phyloP scores from a whole-genome alignment of 2,329 filamentous ascomycete genomes.

The Pestalotiopsis sp. region DNA sequence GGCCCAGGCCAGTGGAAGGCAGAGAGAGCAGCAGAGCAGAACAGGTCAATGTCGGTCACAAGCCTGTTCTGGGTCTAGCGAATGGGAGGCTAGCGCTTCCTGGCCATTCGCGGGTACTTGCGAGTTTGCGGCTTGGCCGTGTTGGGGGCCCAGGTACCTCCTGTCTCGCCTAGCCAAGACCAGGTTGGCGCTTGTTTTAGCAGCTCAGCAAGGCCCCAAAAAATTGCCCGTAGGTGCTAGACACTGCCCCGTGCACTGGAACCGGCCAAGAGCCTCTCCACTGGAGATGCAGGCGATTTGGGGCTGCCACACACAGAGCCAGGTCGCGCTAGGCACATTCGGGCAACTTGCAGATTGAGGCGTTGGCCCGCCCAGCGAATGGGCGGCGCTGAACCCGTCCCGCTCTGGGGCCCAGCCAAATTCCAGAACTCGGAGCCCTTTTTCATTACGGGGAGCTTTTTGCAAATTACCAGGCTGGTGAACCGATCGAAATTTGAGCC shows the following conservation, averaged over 20 bases:
- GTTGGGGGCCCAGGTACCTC: neutral
- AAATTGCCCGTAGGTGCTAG: constrained; percentile 5
- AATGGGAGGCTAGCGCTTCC: constrained; percentile 2
- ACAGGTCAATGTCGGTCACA: neutral
- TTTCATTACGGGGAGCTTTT: neutral
- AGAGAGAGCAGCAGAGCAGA: neutral
- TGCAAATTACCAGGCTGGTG: neutral
- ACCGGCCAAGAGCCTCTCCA: neutral
- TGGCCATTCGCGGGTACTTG: neutral
- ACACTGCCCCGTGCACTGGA: constrained; percentile 14
- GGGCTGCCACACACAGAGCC: constrained; percentile 1
- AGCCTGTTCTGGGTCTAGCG: neutral
- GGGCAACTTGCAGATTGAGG: constrained; percentile 6
- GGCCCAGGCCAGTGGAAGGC: neutral
- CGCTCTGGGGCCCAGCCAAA: neutral
- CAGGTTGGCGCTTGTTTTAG: neutral
- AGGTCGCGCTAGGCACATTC: neutral
- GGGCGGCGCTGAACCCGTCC: neutral
- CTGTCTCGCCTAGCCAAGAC: neutral
- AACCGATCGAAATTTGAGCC: neutral
- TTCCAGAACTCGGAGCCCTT: constrained; percentile 5
- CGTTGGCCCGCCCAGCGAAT: constrained; percentile 5
- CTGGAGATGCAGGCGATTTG: constrained; percentile 6
- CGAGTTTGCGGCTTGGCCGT: neutral
- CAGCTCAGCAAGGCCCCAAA: constrained; percentile 2